Conservation (phyloP, 352 stramenopile species). For the Phytophthora sp. region DNA sequence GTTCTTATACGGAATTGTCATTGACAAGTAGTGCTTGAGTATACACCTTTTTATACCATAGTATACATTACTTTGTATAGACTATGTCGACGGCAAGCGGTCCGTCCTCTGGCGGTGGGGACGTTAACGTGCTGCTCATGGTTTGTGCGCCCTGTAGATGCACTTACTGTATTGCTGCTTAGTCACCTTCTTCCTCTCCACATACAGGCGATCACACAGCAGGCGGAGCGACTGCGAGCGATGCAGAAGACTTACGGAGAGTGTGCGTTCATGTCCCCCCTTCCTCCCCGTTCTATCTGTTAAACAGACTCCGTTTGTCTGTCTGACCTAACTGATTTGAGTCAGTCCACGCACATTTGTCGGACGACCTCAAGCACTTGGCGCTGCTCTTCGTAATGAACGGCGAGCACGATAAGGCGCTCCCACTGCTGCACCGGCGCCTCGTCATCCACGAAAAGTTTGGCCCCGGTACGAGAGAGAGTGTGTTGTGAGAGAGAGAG, state of each 20-base stretch:
- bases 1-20: too few species aligned
- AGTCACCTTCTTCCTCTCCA: not conserved
- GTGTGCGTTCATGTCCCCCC: conserved; percentile 37
- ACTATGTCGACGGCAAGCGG: conserved; percentile 30
- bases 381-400: conserved; percentile 76
- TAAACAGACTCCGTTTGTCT: too few species aligned
- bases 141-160: conserved; percentile 8
- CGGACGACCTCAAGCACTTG: conserved; percentile 73
- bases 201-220: conserved; percentile 54
- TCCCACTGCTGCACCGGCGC: conserved; percentile 71
- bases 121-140: conserved; percentile 47
- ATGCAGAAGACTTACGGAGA: conserved; percentile 58
- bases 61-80: too few species aligned
- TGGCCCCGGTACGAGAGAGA: conserved; percentile 59
- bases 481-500: too few species aligned
- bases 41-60: too few species aligned
- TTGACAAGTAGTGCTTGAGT: too few species aligned
- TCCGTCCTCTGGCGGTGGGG: conserved; percentile 16
- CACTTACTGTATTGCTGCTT: not conserved
- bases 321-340: not conserved
- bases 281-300: too few species aligned
- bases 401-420: conserved; percentile 65
- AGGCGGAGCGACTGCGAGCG: conserved; percentile 49
- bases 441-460: conserved; percentile 88
- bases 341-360: conserved; percentile 61